Conservation (phyloP, 2,329 filamentous ascomycete species). For the Chaetomiaceae sp. region DNA sequence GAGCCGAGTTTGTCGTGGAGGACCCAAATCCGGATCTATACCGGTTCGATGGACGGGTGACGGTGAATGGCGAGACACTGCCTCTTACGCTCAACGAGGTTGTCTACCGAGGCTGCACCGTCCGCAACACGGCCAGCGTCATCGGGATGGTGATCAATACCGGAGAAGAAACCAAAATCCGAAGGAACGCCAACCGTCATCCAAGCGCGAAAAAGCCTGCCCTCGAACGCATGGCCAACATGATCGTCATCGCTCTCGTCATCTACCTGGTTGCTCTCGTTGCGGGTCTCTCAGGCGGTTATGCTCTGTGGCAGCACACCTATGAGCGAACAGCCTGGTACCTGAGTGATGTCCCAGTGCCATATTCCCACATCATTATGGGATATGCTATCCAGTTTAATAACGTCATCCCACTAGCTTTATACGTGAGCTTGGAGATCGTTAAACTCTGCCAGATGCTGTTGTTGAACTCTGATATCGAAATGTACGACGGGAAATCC, state of each 20-base stretch:
- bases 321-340: slow-evolving; percentile 71
- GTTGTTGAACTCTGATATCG: slow-evolving; percentile 66
- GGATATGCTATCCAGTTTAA: slow-evolving; percentile 95
- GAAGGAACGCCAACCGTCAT: slow-evolving; percentile 87
- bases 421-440: slow-evolving; percentile 92
- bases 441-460: slow-evolving; percentile 77
- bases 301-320: slow-evolving; percentile 64
- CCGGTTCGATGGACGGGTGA: slow-evolving; percentile 65
- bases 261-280: slow-evolving; percentile 70
- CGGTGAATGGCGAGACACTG: slow-evolving; percentile 53
- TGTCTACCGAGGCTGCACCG: slow-evolving; percentile 74
- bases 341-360: slow-evolving; percentile 55
- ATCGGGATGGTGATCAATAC: slow-evolving; percentile 82
- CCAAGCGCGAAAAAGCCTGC: slow-evolving; percentile 16
- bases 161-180: slow-evolving; percentile 92
- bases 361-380: slow-evolving; percentile 70
- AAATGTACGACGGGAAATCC: slow-evolving; percentile 79
- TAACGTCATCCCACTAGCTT: slow-evolving; percentile 85
- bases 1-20: slow-evolving; percentile 62
- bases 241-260: slow-evolving; percentile 55
- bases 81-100: slow-evolving; percentile 76
- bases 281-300: slow-evolving; percentile 72
- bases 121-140: slow-evolving; percentile 72
- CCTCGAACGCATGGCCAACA: slow-evolving; percentile 71
- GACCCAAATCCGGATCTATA: slow-evolving; percentile 71